Evolutionary conservation across 2,329 filamentous ascomycete species (phyloP).

Genomic region (Madurella fahalii): DNA sequence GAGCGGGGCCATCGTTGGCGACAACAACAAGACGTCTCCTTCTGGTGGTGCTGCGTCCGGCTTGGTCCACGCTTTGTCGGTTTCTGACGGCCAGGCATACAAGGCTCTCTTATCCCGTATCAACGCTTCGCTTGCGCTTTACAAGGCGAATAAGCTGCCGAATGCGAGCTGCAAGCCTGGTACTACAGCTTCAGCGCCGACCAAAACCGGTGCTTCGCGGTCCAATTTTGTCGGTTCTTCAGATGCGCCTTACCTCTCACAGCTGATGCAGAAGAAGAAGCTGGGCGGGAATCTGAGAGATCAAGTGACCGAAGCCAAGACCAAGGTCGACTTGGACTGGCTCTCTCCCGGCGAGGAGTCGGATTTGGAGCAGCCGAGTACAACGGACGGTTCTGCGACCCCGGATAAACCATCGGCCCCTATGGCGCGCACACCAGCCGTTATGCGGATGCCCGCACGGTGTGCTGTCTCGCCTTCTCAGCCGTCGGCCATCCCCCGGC

Average conservation of each 20-base stretch:
- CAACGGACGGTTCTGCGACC: slow-evolving; percentile 21
- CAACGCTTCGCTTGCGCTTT: slow-evolving; percentile 49
- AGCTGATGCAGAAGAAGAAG: slow-evolving; percentile 58
- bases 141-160: slow-evolving; percentile 48
- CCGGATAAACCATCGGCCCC: slow-evolving; percentile 19
- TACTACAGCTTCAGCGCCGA: slow-evolving; percentile 19
- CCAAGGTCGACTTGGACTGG: slow-evolving; percentile 45
- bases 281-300: slow-evolving; percentile 57
- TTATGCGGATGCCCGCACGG: slow-evolving; percentile 57
- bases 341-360: slow-evolving; percentile 52
- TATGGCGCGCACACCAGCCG: slow-evolving; percentile 37
- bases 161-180: slow-evolving; percentile 44
- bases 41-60: slow-evolving; percentile 36
- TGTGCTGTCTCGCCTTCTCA: slow-evolving; percentile 50
- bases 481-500: slow-evolving; percentile 39
- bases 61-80: slow-evolving; percentile 57
- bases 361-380: slow-evolving; percentile 38
- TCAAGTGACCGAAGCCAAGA: slow-evolving; percentile 57
- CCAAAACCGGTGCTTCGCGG: slow-evolving; percentile 17
- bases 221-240: slow-evolving; percentile 49
- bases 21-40: slow-evolving; percentile 35
- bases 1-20: slow-evolving; percentile 43
- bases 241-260: slow-evolving; percentile 64
- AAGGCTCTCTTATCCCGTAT: slow-evolving; percentile 50
- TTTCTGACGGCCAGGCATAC: slow-evolving; percentile 51